Evolutionary conservation across 441 rosid species (phyloP), one percentile per base, ranked within the genome.

Genomic region (Melastoma candidum): DNA sequence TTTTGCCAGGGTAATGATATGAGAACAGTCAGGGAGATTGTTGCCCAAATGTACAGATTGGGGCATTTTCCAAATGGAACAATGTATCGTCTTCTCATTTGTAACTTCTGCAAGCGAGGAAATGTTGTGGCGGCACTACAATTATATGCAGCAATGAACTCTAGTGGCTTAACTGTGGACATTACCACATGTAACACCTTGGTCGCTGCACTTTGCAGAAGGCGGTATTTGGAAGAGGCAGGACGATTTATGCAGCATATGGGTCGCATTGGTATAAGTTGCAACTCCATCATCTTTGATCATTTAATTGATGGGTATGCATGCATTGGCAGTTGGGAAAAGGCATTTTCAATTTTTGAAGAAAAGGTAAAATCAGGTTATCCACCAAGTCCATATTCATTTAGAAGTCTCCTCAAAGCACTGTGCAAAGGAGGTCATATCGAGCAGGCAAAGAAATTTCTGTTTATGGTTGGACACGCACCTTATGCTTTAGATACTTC

Each of bases 361-460:
- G 95, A 90, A 70, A 90, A 84, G 92, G 54, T 79, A 39, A 70
- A 67, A 65, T 70, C 53, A 22, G 90, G 94, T 46, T 80, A 82
- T 69, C 69, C 60, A 53, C 92, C 97, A 12, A 71, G 79, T 49
- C 66, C 65, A 64, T 74, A 83, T 74, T 79, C 96, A 6, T 86
- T 83, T 55, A 75, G 82, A 12, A 66, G 90, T 67, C 72, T 90
- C 36, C 85, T 87, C 47, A 90, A 84, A 77, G 97, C 87, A 70
- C 74, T 87, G 53, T 87, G 95, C 70, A 81, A 57, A 68, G 81
- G 90, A 48, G 82, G 95, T 53, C 74, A 84, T 60, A 59, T 73
- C 27, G 66, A 45, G 61, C 79, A 75, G 71, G 97, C 85, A 2
- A 81, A 74, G 76, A 74, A 65, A 60, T 74, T 90, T 48, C 68